Conservation (phyloP, 2,329 filamentous ascomycete genomes). For the Monilinia laxa region DNA sequence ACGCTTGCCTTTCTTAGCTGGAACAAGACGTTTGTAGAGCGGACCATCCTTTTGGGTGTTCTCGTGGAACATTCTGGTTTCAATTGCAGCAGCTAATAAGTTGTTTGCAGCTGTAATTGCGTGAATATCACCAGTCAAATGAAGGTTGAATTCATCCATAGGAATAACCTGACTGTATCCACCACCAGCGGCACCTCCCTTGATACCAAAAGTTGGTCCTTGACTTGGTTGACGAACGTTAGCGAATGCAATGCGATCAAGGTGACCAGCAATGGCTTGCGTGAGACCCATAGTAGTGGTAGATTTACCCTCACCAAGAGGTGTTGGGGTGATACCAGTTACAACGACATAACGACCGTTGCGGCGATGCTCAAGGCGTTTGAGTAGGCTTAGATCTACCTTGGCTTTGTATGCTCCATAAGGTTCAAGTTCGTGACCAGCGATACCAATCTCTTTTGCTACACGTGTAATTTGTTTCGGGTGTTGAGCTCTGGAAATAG, state of each 20-base stretch:
- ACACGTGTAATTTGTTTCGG: conserved; percentile 89
- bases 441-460: conserved; percentile 84
- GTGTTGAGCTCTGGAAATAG: conserved; percentile 80
- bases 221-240: conserved; percentile 97
- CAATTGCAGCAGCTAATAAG: conserved; percentile 90
- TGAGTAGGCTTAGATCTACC: conserved; percentile 77
- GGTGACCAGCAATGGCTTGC: conserved; percentile 85
- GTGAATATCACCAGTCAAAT: conserved; percentile 96
- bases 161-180: conserved; percentile 99
- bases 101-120: conserved; percentile 98
- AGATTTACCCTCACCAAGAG: conserved; percentile 95
- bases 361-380: conserved; percentile 80
- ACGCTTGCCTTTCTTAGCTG: conserved; percentile 84
- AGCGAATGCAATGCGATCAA: conserved; percentile 86
- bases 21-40: conserved; percentile 84
- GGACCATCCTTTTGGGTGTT: conserved; percentile 88
- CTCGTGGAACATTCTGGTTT: conserved; percentile 98
- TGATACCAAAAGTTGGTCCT: conserved; percentile 97
- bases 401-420: conserved; percentile 97
- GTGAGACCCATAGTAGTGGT: conserved; percentile 96
- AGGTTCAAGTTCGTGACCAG: conserved; percentile 84
- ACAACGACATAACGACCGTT: conserved; percentile 92
- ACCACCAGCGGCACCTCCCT: conserved; percentile 93
- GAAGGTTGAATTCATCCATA: conserved; percentile 99
- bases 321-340: conserved; percentile 94